Percentiles rank a stretch among this genome's conserved stretches.
Evolutionary conservation across 495 filamentous ascomycete genomes (phyloP).

Genomic region (Penicillium goetzii): DNA sequence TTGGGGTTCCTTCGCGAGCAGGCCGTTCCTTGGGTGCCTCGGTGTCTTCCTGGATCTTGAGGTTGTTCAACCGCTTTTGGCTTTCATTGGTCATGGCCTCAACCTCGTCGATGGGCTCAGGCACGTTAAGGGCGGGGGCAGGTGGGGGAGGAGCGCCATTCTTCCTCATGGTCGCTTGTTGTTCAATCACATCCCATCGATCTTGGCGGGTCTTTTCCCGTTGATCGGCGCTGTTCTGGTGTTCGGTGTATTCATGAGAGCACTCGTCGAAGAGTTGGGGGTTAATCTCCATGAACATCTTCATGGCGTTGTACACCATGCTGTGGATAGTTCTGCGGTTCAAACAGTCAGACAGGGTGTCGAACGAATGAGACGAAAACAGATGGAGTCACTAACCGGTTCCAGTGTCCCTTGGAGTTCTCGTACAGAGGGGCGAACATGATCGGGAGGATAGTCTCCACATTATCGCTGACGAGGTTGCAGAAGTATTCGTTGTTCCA

Average conservation of each 20-base stretch:
- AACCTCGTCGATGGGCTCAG: conserved; percentile 67
- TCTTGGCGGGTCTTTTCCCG: conserved; percentile 73
- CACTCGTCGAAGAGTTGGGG: conserved; percentile 98
- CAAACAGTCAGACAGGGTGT: conserved; percentile 7
- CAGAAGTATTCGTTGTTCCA: conserved; percentile 99
- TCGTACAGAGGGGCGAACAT: conserved; percentile 99
- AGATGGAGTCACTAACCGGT: conserved; percentile 65
- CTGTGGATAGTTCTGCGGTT: conserved; percentile 87
- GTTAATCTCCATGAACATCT: conserved; percentile 99
- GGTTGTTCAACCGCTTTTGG: conserved; percentile 78
- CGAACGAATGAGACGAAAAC: conserved; percentile 1
- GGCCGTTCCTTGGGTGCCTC: conserved; percentile 50
- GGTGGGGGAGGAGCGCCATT: conserved; percentile 54
- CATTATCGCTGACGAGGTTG: conserved; percentile 98
- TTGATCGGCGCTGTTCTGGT: conserved; percentile 84
- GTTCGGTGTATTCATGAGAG: conserved; percentile 96
- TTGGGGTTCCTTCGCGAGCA: conserved; percentile 45
- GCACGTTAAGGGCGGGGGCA: conserved; percentile 49
- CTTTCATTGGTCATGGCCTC: conserved; percentile 80
- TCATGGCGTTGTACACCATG: conserved; percentile 99
- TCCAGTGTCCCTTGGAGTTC: conserved; percentile 99
- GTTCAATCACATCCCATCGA: conserved; percentile 84
- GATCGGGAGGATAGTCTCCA: conserved; percentile 95
- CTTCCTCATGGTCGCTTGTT: conserved; percentile 71
- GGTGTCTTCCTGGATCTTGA: conserved; percentile 79